Conservation (phyloP, 1,139 yeast species). For the Waltiozyma sp. region DNA sequence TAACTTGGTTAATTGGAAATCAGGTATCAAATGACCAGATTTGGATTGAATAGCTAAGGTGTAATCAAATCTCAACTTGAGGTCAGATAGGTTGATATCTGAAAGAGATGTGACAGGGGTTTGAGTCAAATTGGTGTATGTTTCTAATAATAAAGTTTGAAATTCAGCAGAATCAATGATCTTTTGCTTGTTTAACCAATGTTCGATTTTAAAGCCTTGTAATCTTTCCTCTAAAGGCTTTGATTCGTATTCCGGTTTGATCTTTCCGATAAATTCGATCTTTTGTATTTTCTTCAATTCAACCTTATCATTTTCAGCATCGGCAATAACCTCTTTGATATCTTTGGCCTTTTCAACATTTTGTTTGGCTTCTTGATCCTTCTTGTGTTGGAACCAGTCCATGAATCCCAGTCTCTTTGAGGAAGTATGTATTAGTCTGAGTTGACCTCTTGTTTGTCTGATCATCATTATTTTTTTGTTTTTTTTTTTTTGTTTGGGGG, state of each 20-base stretch:
- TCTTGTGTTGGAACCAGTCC: conserved; percentile 26
- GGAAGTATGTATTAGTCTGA: conserved; percentile 16
- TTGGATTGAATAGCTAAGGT: conserved; percentile 45
- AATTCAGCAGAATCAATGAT: conserved; percentile 15
- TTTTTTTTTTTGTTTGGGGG: too few relatives aligned
- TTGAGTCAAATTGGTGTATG: conserved; percentile 15
- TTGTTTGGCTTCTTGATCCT: conserved; percentile 10
- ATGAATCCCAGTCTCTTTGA: conserved; percentile 21
- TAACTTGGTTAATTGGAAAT: conserved; percentile 42
- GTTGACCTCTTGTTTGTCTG: not conserved
- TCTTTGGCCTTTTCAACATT: conserved; percentile 11
- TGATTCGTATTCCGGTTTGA: conserved; percentile 2
- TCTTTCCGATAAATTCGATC: conserved; percentile 17
- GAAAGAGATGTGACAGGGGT: conserved; percentile 5
- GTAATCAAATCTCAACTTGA: conserved; percentile 46
- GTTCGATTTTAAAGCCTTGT: conserved; percentile 23
- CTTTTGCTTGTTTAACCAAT: conserved; percentile 25
- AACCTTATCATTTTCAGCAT: conserved; percentile 16
- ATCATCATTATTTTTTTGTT: conserved; percentile 1
- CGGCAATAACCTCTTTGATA: conserved; percentile 14
- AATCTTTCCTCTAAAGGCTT: conserved; percentile 15
- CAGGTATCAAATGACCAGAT: conserved; percentile 60
- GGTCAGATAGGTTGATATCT: conserved; percentile 28
- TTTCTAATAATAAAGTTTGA: conserved; percentile 18
- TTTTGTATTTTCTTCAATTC: conserved; percentile 10